Evolutionary conservation across 83 land plant genomes (phyloP).

Genomic region (Larix sibirica): DNA sequence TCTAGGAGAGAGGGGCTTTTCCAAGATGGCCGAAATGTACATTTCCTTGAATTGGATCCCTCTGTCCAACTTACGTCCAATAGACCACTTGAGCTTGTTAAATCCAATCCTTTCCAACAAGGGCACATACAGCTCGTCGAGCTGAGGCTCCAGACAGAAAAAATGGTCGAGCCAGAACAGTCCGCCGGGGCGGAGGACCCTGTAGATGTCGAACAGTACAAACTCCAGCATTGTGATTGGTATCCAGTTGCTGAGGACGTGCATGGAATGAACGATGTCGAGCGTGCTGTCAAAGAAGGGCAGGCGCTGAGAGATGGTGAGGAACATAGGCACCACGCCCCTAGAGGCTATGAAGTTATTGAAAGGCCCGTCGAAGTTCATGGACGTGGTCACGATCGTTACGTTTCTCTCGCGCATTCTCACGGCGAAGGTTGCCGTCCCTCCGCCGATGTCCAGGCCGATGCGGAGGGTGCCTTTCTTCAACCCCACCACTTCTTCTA

Average conservation of each 20-base stretch:
- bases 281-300: conserved; percentile 88
- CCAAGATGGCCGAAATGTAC: conserved; percentile 80
- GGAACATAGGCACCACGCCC: conserved; percentile 69
- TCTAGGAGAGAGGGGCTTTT: conserved; percentile 53
- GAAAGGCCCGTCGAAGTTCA: conserved; percentile 85
- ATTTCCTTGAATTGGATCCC: conserved; percentile 61
- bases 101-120: conserved; percentile 62
- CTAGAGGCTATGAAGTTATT: conserved; percentile 80
- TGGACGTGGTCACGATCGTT: conserved; percentile 64
- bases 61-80: conserved; percentile 69
- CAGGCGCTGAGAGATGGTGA: conserved; percentile 70
- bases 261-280: conserved; percentile 88
- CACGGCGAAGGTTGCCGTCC: conserved; percentile 84
- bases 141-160: conserved; percentile 74
- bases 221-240: conserved; percentile 61
- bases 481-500: conserved; percentile 45
- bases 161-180: conserved; percentile 86
- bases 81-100: conserved; percentile 60
- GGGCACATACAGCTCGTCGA: conserved; percentile 55
- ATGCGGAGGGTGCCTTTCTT: conserved; percentile 51
- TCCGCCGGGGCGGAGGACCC: conserved; percentile 85
- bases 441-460: conserved; percentile 66
- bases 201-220: conserved; percentile 66
- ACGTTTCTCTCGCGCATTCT: conserved; percentile 75
- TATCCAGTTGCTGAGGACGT: conserved; percentile 82